Conservation (phyloP, 164 flowering plant species). For the Vitis vinifera region ASM3070453v1 NC_081805.1:2661501-2662000, state of each 20-base stretch:
- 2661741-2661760: conserved; percentile 37
- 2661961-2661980: not conserved
- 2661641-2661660: conserved; percentile 41
- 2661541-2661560: conserved; percentile 61
- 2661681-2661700: conserved; percentile 74
- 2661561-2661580: conserved; percentile 56
- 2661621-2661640: conserved; percentile 37
- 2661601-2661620: conserved; percentile 64
- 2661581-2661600: conserved; percentile 48
- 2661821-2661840: not conserved
- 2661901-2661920: conserved; percentile 55
- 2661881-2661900: conserved; percentile 65
- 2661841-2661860: conserved; percentile 1
- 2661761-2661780: no score
- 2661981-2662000: not conserved
- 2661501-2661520: no score
- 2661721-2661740: conserved; percentile 50
- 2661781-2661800: no score
- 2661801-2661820: no score
- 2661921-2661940: conserved; percentile 55
- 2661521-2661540: conserved; percentile 61
- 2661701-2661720: conserved; percentile 65
- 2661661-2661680: conserved; percentile 62
- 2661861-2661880: conserved; percentile 13
- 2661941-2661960: conserved; percentile 34